Evolutionary conservation across 495 filamentous ascomycete genomes (phyloP).

Genomic region (Pseudoneurospora amorphoporcata): DNA sequence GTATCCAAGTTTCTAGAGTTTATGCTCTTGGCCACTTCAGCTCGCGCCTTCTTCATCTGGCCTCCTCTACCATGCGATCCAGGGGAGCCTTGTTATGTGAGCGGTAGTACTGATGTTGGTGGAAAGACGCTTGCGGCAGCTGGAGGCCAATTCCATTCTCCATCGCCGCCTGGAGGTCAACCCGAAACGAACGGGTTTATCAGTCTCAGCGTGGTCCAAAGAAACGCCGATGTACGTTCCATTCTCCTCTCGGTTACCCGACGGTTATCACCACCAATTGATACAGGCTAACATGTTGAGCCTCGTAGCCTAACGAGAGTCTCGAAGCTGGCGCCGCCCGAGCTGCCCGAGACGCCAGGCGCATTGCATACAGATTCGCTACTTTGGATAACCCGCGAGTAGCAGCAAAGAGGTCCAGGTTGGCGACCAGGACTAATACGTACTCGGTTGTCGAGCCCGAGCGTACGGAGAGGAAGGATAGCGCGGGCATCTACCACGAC

Average conservation of each 20-base stretch:
- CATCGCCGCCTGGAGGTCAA: neutral
- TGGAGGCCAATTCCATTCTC: conserved; percentile 1
- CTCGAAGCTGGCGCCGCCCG: conserved; percentile 2
- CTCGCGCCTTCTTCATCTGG: conserved; percentile 29
- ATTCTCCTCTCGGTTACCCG: neutral
- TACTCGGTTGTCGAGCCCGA: conserved; percentile 49
- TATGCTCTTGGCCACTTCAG: conserved; percentile 30
- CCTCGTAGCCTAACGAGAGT: conserved; percentile 5
- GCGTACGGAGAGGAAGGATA: conserved; percentile 42
- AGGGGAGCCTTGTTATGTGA: conserved; percentile 4
- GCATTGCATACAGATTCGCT: conserved; percentile 16
- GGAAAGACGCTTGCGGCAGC: neutral
- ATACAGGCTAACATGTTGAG: conserved; percentile 3
- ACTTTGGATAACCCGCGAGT: neutral
- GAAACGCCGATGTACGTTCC: conserved; percentile 11
- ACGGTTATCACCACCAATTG: neutral
- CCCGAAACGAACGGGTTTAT: neutral
- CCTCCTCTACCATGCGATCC: conserved; percentile 13
- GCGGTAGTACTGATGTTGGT: neutral
- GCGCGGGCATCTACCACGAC: conserved; percentile 60
- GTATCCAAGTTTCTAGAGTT: conserved; percentile 26
- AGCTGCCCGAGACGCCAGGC: conserved; percentile 6
- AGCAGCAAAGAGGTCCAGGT: neutral
- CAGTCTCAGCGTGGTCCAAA: conserved; percentile 8
- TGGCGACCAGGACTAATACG: conserved; percentile 31